Evolutionary conservation across 2,329 filamentous ascomycete genomes (phyloP), one percentile per base, ranked within the genome.

Genomic region (Fusarium hainanense): DNA sequence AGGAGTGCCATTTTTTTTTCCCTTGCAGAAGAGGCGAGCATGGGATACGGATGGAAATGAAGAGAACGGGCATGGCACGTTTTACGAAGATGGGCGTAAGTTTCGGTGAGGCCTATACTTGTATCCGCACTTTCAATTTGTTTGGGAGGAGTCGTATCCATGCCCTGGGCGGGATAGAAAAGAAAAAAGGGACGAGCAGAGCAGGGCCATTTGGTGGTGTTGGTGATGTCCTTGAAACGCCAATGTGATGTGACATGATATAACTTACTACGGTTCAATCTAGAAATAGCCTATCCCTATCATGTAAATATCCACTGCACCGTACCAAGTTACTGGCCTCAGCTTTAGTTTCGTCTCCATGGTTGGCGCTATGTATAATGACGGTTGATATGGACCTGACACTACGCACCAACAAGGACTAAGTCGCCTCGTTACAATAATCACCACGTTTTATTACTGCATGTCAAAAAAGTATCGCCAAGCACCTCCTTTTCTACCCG

Each of bases 401-500:
- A 59, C 57, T 58, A 54, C 57, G 61, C 50, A 52, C 49, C 49
- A 52, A 42, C 49, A 42, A 41, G 63, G 66, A 68, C 60, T 64
- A 58, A 52, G 16, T 27, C 12, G 49, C 63, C 51, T 71, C 30
- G 61, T 57, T 48, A 67, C 58, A 51, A 59, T 51, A 57, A 50
- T 56, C 54, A 62, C 63, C 44, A 60, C 58, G 47, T 67, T 66
- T 66, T 67, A 66, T 51, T 67, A 58, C 47, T 52, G 48, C 46
- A 48, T 56, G 18, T 50, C 16, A 37, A 41, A 34, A 28, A 27
- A 58, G 42, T 48, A 62, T 68, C 50, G 67, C 66, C 63, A 68
- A 68, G 71, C 70, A 68, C 66, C 72, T 74, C 72, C 72, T 74
- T 74, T 74, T 74, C 56, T 58, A 72, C 58, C 72, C 59, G 58